Evolutionary conservation across 768 basidiomycete genomes (phyloP).

Genomic region (Gloeophyllum trabeum): DNA sequence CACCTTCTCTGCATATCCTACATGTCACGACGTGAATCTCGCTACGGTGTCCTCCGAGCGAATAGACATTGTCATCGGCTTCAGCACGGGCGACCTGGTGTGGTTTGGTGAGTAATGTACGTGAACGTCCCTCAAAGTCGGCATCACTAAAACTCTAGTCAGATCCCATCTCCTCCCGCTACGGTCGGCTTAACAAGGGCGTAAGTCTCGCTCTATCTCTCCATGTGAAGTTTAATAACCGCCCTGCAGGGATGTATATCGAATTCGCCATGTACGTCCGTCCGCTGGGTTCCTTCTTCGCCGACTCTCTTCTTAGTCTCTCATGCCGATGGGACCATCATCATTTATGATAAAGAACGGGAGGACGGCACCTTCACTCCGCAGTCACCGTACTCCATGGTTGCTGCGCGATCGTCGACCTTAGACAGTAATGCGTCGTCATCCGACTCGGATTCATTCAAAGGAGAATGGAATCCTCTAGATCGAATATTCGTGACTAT

Average conservation of each 20-base stretch:
- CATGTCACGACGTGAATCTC: conserved; percentile 82
- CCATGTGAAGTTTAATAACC: conserved; percentile 1
- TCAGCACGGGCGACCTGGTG: conserved; percentile 87
- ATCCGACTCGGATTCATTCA: conserved; percentile 16
- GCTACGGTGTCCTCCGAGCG: conserved; percentile 68
- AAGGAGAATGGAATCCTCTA: conserved; percentile 63
- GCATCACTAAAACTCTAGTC: conserved; percentile 4
- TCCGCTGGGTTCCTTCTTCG: conserved; percentile 80
- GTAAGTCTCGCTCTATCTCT: conserved; percentile 22
- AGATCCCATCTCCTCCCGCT: conserved; percentile 77
- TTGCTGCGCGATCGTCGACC: conserved; percentile 14
- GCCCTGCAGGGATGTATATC: conserved; percentile 58
- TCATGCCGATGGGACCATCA: conserved; percentile 81
- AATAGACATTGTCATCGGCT: conserved; percentile 86
- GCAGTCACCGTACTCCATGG: conserved; percentile 31
- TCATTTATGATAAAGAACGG: conserved; percentile 85
- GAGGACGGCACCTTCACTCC: conserved; percentile 74
- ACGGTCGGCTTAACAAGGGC: conserved; percentile 83
- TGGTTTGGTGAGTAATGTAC: conserved; percentile 72
- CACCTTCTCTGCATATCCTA: conserved; percentile 78
- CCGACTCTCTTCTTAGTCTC: conserved; percentile 76
- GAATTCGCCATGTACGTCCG: conserved; percentile 75
- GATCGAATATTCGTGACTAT: conserved; percentile 71
- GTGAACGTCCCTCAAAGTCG: conserved; percentile 1
- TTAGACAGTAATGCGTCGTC: conserved; percentile 13